Conservation (phyloP, 768 basidiomycete genomes). For the Boletus tomentosulus region DNA sequence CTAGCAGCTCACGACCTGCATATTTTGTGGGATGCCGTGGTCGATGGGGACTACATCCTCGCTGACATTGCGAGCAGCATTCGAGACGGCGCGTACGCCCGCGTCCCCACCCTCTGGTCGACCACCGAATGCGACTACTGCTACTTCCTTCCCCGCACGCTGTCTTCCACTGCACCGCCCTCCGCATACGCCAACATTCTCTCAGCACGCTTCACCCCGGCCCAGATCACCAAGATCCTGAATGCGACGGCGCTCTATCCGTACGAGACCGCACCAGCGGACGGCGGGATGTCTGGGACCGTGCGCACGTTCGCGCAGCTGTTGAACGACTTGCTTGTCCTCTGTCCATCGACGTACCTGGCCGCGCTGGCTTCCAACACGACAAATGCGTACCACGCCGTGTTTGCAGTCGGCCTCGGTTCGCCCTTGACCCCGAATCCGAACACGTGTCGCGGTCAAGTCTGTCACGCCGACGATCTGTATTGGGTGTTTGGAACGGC, state of each 20-base stretch:
- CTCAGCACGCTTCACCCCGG: constrained; percentile 1
- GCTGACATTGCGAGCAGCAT: constrained; percentile 13
- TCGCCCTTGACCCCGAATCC: constrained; percentile 14
- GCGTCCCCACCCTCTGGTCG: constrained; percentile 17
- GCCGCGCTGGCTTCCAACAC: constrained; percentile 14
- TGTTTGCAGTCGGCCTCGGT: constrained; percentile 8
- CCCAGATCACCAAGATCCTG: constrained; percentile 7
- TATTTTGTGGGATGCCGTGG: constrained; percentile 8
- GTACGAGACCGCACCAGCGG: constrained; percentile 8
- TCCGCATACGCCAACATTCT: constrained; percentile 6
- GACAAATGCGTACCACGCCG: constrained; percentile 15
- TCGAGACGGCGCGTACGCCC: constrained; percentile 10
- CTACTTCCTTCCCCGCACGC: constrained; percentile 16
- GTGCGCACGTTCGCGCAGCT: constrained; percentile 9
- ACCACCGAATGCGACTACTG: constrained; percentile 15
- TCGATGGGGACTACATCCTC: constrained; percentile 18
- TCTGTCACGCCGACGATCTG: constrained; percentile 19
- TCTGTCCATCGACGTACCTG: constrained; percentile 14
- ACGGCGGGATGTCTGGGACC: constrained; percentile 10
- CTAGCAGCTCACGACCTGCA: constrained; percentile 7
- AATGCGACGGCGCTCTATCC: constrained; percentile 14
- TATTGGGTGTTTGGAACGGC: constrained; percentile 18
- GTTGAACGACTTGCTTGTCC: constrained; percentile 11
- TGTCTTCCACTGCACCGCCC: constrained; percentile 11
- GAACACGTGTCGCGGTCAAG: constrained; percentile 8